phyloP scores from a whole-genome alignment of 2,329 filamentous ascomycete species.

The Chaetomiaceae sp. region DNA sequence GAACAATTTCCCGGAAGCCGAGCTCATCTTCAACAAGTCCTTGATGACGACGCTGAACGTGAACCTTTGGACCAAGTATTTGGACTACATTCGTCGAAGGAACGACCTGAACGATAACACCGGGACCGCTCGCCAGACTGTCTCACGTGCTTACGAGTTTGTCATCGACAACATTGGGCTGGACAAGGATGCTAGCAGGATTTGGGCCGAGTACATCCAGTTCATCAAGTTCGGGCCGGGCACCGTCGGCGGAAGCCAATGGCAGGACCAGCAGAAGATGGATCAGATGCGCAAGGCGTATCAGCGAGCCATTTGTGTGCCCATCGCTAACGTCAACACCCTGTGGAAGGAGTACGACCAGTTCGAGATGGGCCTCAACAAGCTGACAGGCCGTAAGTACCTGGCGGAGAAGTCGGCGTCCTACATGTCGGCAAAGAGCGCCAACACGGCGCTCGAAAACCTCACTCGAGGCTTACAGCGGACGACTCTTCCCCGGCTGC shows the following conservation, averaged over 20 bases:
- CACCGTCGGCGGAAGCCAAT: conserved; percentile 73
- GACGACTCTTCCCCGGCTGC: conserved; percentile 71
- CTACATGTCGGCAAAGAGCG: conserved; percentile 94
- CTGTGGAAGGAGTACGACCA: conserved; percentile 98
- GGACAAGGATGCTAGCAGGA: conserved; percentile 79
- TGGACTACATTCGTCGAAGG: conserved; percentile 88
- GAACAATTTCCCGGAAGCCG: conserved; percentile 73
- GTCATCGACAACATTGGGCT: conserved; percentile 84
- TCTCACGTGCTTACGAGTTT: conserved; percentile 86
- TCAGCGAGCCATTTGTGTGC: conserved; percentile 80
- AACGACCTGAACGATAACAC: conserved; percentile 81
- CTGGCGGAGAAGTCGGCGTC: conserved; percentile 86
- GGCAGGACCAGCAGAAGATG: conserved; percentile 99
- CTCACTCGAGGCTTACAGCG: conserved; percentile 71
- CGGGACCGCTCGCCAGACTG: conserved; percentile 68
- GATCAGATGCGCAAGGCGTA: conserved; percentile 88
- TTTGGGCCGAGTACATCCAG: conserved; percentile 93
- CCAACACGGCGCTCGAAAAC: conserved; percentile 85
- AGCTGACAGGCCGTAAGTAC: conserved; percentile 87
- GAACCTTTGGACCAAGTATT: conserved; percentile 83
- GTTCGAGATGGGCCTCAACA: conserved; percentile 92
- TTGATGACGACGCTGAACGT: conserved; percentile 76
- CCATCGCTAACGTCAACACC: conserved; percentile 72
- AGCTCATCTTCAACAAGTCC: conserved; percentile 75
- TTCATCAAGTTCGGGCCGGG: conserved; percentile 88